Evolutionary conservation across 225 moss, liverwort and hornwort genomes (phyloP).

Genomic region (Takakia lepidozioides): DNA sequence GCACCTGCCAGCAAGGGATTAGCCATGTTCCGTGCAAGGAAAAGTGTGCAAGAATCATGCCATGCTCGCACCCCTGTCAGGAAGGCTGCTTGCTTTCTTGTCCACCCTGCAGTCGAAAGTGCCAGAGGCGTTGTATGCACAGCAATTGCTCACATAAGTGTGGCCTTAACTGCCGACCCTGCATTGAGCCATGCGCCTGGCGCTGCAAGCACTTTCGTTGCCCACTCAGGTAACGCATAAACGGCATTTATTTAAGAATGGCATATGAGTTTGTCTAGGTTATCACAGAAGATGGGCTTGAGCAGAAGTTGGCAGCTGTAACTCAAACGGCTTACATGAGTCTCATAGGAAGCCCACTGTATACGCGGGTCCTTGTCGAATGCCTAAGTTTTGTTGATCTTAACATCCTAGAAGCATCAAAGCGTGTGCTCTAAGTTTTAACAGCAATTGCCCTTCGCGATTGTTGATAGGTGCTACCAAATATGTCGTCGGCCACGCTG

Average conservation of each 20-base stretch:
- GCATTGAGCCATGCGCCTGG: conserved; percentile 34
- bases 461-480: conserved; percentile 17
- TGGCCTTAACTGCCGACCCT: conserved; percentile 18
- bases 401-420: no score
- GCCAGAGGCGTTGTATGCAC: conserved; percentile 27
- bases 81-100: conserved; percentile 21
- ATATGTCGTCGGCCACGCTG: conserved; percentile 33
- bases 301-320: no score
- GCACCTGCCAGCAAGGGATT: conserved; percentile 18
- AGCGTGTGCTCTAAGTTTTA: no score
- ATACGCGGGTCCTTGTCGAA: no score
- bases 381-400: no score
- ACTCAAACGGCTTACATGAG: no score
- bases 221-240: conserved; percentile 4
- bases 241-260: no score
- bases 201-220: conserved; percentile 24
- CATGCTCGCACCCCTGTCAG: conserved; percentile 32
- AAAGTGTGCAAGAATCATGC: conserved; percentile 21
- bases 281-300: no score
- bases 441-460: no score
- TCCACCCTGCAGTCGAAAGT: conserved; percentile 25
- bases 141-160: conserved; percentile 17
- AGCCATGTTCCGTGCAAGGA: conserved; percentile 14
- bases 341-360: no score
- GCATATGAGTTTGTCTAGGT: no score